Base-by-base conservation (phyloP, 225 moss, liverwort and hornwort genomes). In the Bryoerythrophyllum caledonicum region DNA sequence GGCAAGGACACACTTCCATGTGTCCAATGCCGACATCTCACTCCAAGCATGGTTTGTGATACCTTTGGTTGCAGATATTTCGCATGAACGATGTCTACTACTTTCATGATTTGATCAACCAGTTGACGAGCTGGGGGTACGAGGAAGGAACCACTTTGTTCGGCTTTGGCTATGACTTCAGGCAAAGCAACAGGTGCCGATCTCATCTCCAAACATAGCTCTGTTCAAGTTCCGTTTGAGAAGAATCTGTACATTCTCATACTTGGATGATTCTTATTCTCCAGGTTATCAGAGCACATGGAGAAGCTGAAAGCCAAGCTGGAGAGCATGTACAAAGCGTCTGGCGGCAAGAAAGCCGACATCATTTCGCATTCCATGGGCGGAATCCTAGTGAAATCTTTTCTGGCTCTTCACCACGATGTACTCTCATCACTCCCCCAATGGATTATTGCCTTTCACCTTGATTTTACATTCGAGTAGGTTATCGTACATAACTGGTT, bases 91-190 rank as follows among this genome's bases (percentile, higher is more conserved):
- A 86, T 25, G 91, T 97, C 56, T 97, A 97, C 85, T 97, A 94
- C 76, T 97, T 90, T 73, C 97, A 97, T 73, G 97, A 97, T 67
- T 24, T 97, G 68, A 97, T 97, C 24, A 62, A 65, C 71, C 81
- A 97, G 58, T 77, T 97, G 91, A 79, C 90, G 84, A 78, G 71
- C 20, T 97, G 97, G 97, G 97, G 97, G 63, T 97, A 93, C 24
- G 57, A 83, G 70, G 94, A 97, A 82, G 97, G 97, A 10, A 90
- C 82, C 69, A 89, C 92, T 24, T 74, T 97, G 19, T 97, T 94
- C 81, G 97, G 97, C 8, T 97, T 97, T 77, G 94, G 94, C 32
- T 97, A 97, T 64, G 97, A 97, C 86, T 97, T 91, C 75, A 92
- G 97, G 63, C 97, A 97, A 76, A 97, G 97, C 80, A 97, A 94